Percentiles rank a stretch among this genome's conserved stretches.
phyloP scores from a whole-genome alignment of 2,329 filamentous ascomycete species.

The Exophiala dermatitidis region DNA sequence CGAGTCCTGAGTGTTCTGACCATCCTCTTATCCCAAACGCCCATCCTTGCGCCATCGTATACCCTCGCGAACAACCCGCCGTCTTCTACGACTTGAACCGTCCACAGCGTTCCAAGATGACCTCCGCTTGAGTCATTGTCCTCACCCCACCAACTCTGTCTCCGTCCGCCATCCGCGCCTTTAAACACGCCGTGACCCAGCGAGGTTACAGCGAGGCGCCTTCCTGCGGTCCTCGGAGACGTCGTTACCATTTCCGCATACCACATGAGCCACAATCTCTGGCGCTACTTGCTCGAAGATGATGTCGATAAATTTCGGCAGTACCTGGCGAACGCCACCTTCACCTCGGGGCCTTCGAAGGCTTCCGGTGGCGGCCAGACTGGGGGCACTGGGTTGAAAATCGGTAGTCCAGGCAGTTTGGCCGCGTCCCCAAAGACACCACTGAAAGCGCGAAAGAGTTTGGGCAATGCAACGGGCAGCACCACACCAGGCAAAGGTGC shows the following conservation, averaged over 20 bases:
- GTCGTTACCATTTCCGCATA: constrained; percentile 30
- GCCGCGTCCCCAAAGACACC: constrained; percentile 41
- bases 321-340: constrained; percentile 67
- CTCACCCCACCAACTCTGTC: constrained; percentile 1
- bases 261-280: constrained; percentile 93
- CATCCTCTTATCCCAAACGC: not conserved
- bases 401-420: constrained; percentile 35
- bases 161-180: constrained; percentile 45
- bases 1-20: not conserved
- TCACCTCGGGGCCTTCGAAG: constrained; percentile 31
- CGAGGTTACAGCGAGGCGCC: constrained; percentile 85
- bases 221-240: constrained; percentile 48
- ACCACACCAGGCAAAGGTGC: constrained; percentile 10
- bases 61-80: not conserved
- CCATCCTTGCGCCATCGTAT: constrained; percentile 4
- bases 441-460: constrained; percentile 27
- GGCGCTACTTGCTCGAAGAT: constrained; percentile 95
- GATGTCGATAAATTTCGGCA: constrained; percentile 93
- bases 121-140: constrained; percentile 7
- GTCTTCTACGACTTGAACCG: not conserved
- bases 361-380: constrained; percentile 28
- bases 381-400: constrained; percentile 39
- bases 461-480: constrained; percentile 10
- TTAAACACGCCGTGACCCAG: constrained; percentile 86
- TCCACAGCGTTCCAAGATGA: constrained; percentile 7